Base-by-base conservation (phyloP, 495 filamentous ascomycete genomes). In the Monascus purpureus region DNA sequence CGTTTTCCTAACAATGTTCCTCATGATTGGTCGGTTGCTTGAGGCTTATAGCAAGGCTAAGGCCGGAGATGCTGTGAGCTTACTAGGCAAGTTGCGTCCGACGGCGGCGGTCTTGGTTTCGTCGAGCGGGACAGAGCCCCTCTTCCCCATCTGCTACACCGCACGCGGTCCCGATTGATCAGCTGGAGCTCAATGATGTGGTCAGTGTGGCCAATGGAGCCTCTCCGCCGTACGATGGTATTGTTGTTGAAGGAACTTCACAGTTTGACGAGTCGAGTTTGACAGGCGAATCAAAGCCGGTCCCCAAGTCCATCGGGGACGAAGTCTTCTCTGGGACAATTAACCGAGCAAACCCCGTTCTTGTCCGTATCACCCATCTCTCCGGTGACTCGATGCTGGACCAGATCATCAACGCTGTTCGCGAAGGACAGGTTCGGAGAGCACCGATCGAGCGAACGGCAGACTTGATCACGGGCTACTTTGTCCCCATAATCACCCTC, bases 21-120 rank as follows among this genome's bases (percentile, higher is more conserved):
- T 96, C 29, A 72, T 96, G 5, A 66, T 80, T 32, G 77, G 77
- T 31, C 73, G 85, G n/a, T 73, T 76, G 29, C 68, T 95, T 27
- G 88, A 96, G 56, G 78, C 84, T 13, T 90, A 88, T 57, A 93
- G 81, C 65, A 94, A 95, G 57, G 75, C 84, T 1, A 85, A 80
- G 48, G 81, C 87, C 0, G 87, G 88, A 1, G 80, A 93, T 50
- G 88, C 87, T 3, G 82, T 96, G 3, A 70, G 77, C 29, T 70
- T 77, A 28, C 63, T 96, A 4, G 77, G 74, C 2, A 80, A 82
- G 35, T 68, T 95, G 13, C 67, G 83, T 15, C 87, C 88, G 0
- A 75, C 67, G 3, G 80, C 87, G 40, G 88, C 88, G 2, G 55
- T 81, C 6, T 52, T 96, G 8, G 61, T 87, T 2, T 13, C 32